Base-by-base conservation (phyloP, 148 eudicot species). In the Silene conica region DNA sequence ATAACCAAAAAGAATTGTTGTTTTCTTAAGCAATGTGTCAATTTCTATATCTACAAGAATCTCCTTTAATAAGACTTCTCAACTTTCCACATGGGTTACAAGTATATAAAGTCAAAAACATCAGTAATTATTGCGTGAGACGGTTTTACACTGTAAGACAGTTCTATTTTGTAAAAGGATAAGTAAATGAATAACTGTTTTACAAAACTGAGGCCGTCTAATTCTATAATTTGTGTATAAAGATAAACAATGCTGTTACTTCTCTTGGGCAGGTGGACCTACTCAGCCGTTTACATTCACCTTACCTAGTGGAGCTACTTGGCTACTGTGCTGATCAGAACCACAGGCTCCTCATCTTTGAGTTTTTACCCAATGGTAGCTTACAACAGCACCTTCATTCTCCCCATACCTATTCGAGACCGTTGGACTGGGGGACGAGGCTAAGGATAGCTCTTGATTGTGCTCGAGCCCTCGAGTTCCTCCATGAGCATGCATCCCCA, bases 321-420 rank as follows among this genome's bases (percentile, higher is more conserved):
- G 98, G 98, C 72, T 95, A 95, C 76, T 92, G 98, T 58, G 98
- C 98, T 13, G 98, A 95, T 76, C 88, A 92, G 62, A 84, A 83
- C 34, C 90, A 95, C 82, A 85, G 98, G 71, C 85, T 90, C 60
- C 83, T 95, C 41, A 83, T 95, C 18, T 90, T 90, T 61, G 97
- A 95, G 48, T 91, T 80, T 77, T 87, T 95, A 87, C 87, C 89
- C 4, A 88, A 88, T 54, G 97, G 92, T 31, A 87, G 88, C 25
- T 90, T 92, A 59, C 89, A 86, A 4, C 79, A 79, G 34, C 90
- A 88, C 64, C 92, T 94, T 31, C 95, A 87, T 73, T 81, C 71
- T 45, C 68, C 69, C 6, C 74, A 72, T 61, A 63, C 69, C 18
- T 74, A 77, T 63, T 63, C 85, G 10, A 75, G 31, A 62, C 79